Evolutionary conservation across 345 rosid genomes (phyloP), one percentile per base, ranked within the genome.

Genomic region (Acer yangbiense): DNA sequence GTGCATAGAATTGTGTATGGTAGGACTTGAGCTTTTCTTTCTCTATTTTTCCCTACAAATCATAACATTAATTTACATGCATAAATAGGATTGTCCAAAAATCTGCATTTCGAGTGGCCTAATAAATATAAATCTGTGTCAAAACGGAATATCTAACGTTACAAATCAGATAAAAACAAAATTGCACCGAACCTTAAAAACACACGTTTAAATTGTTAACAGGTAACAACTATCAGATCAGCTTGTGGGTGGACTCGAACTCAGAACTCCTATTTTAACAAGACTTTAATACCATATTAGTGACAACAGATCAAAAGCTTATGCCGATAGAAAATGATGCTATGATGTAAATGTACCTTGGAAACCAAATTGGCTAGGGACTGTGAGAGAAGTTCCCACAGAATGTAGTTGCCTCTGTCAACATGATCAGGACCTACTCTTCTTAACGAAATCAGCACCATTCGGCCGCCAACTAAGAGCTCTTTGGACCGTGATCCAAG

Each of bases 351-450:
- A 25, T 17, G 14, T 4, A 93, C 98, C 90, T 86, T 81, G 35
- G 88, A 80, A 50, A 85, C 95, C 44, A 91, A 80, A 73, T 78
- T 57, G 52, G 89, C 78, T 4, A 95, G n/a, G n/a, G 76, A 86
- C 83, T 86, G 83, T 9, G 92, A 72, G 35, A 95, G 89, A 72
- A 93, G 86, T 68, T 90, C 88, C 98, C 97, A 93, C 16, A 86
- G 85, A 87, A 89, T 89, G 46, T 94, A 90, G 85, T 93, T 93
- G 86, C 98, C 99, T 78, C 98, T 83, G 57, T 95, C 99, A 9
- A 90, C 85, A 82, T 89, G 93, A 74, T 85, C 79, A 2, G 64
- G 81, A 57, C 91, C 92, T 68, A 82, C 81, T 81, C 99, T 89
- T 69, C 99, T 98, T 3, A 90, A 77, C 57, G 85, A 60, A 41